Percentiles rank a stretch among this genome's conserved stretches.
Conservation (phyloP, 805 yeast species). For the Suhomyces pyralidae region DNA sequence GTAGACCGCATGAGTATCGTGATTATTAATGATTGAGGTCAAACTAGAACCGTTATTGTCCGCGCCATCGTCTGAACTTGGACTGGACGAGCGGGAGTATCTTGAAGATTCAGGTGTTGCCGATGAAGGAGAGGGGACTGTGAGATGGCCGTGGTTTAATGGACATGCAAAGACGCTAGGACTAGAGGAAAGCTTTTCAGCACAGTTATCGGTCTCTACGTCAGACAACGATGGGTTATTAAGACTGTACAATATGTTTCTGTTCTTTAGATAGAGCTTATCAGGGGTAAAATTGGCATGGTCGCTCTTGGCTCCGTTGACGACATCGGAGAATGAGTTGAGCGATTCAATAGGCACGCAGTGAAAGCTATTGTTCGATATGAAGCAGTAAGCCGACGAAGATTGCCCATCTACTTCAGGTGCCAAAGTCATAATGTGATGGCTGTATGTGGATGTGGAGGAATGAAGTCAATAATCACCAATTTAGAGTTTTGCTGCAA, state of each 20-base stretch:
- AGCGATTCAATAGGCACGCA: conserved; percentile 24
- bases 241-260: conserved; percentile 23
- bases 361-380: conserved; percentile 23
- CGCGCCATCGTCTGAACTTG: neutral
- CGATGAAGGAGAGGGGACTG: neutral
- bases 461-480: neutral
- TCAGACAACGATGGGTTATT: conserved; percentile 27
- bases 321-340: conserved; percentile 5
- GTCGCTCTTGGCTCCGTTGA: conserved; percentile 3
- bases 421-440: neutral
- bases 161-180: neutral
- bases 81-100: conserved; percentile 4
- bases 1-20: conserved; percentile 48
- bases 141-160: neutral
- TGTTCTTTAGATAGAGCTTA: conserved; percentile 15
- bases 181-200: neutral
- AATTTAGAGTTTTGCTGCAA: neutral
- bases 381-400: conserved; percentile 24
- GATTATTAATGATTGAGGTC: conserved; percentile 18
- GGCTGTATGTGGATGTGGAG: neutral
- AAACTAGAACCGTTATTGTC: neutral
- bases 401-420: conserved; percentile 3
- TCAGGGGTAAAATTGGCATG: conserved; percentile 15
- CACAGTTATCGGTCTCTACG: conserved; percentile 5
- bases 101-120: neutral